These are phyloP conservation scores for Podosphaera xanthii DNA, from an alignment of 2,329 filamentous ascomycete species.

Conservation along the genomic window DNA sequence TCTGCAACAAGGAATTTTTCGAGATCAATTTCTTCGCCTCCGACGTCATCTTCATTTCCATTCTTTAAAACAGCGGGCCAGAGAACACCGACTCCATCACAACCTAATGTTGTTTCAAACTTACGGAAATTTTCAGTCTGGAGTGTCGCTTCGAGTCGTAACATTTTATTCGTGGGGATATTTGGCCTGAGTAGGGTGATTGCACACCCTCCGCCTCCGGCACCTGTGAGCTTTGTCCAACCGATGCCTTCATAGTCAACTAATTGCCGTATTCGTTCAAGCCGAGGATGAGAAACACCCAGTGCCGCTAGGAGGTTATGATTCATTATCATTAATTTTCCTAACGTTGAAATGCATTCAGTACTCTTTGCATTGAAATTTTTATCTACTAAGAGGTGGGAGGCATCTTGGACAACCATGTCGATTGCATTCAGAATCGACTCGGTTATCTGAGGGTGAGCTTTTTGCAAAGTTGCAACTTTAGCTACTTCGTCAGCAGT, in stretches of 20 bases:
- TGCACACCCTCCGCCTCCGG: conserved; percentile 84
- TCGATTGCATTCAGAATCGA: conserved; percentile 74
- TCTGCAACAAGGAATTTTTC: conserved; percentile 71
- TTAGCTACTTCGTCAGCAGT: conserved; percentile 73
- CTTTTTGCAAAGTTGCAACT: conserved; percentile 47
- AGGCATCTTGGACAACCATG: conserved; percentile 34
- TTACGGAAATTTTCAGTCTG: conserved; percentile 53
- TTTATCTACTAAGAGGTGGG: conserved; percentile 30
- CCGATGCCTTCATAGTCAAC: conserved; percentile 76
- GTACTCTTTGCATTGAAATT: conserved; percentile 44
- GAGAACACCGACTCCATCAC: conserved; percentile 80
- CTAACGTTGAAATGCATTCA: conserved; percentile 46
- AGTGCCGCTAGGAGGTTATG: conserved; percentile 79
- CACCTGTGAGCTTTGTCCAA: conserved; percentile 94
- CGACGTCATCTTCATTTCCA: conserved; percentile 51
- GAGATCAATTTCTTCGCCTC: conserved; percentile 79
- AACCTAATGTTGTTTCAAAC: conserved; percentile 76
- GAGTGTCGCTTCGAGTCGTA: conserved; percentile 40
- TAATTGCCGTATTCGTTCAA: conserved; percentile 78
- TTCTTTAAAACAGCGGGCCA: conserved; percentile 84
- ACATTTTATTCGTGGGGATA: conserved; percentile 30
- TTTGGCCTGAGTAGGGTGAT: conserved; percentile 69
- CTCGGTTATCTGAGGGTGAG: conserved; percentile 56
- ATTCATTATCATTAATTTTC: conserved; percentile 80
- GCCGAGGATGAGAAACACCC: conserved; percentile 79